Evolutionary conservation across 805 yeast species (phyloP), one percentile per base, ranked within the genome.

Genomic region (Monosporozyma yasuniensis): DNA sequence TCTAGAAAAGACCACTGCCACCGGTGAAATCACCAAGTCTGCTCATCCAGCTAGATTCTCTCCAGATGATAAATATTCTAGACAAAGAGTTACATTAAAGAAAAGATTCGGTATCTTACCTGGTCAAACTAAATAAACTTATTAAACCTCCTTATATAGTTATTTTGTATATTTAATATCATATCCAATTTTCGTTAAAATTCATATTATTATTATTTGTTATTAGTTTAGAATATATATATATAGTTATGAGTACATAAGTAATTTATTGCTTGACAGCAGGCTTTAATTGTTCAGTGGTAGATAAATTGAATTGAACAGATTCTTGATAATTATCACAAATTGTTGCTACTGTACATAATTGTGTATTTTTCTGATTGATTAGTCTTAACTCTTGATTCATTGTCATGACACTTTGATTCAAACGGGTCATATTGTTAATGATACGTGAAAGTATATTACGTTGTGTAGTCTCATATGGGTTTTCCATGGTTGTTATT

Each of bases 41-140:
- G 99, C 99, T 41, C 99, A 93, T 72, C 99, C 99, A 55, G 99
- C 99, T 48, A 84, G 99, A 74, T 93, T 93, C 72, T 93, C 99
- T 32, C 99, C 99, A 60, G 99, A 93, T 70, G 99, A 93, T 80
- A 93, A 93, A 75, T 91, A 88, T 77, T 93, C 99, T 45, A 85
- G 97, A 77, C 98, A 93, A 73, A 87, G 99, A 80, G 96, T 93
- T 47, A 91, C 98, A 51, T 78, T 93, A 67, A 93, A 93, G 83
- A 93, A 88, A 79, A 84, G 99, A 76, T 91, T 73, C 69, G 83
- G 83, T 59, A 68, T 93, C 70, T 77, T 93, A 35, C 39, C 39
- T 18, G 39, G 39, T 18, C 22, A 16, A 18, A 4, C 39, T 18
- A 19, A 16, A 21, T 41, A 22, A 22, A 7, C 16, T 9, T 22